A percentile compares a stretch with the other conserved stretches of the same genome.
Conservation (phyloP, 805 yeast species). For the Starmerella bombi region DNA sequence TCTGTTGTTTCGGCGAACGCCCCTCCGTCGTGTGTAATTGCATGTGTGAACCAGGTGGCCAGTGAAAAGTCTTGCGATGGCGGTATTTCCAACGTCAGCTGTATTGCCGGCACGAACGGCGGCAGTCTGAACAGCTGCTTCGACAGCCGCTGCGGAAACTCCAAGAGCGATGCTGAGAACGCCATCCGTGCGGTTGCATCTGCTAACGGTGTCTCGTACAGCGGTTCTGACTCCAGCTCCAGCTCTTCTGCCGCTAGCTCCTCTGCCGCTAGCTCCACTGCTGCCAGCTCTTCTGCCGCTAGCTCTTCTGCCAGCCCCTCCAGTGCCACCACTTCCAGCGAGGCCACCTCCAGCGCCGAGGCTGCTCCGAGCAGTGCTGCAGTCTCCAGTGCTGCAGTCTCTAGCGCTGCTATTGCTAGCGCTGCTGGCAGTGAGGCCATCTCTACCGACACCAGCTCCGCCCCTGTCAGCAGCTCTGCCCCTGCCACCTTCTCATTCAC, state of each 20-base stretch:
- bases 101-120: constrained; percentile 50
- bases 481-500: background rate
- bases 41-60: constrained; percentile 67
- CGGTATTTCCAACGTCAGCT: constrained; percentile 48
- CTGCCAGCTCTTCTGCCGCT: constrained; percentile 8
- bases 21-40: constrained; percentile 86
- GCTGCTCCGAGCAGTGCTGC: constrained; percentile 2
- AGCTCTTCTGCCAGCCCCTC: constrained; percentile 7
- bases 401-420: background rate
- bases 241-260: constrained; percentile 7
- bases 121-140: constrained; percentile 48
- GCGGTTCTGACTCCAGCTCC: constrained; percentile 5
- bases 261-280: constrained; percentile 3
- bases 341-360: constrained; percentile 7
- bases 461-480: background rate
- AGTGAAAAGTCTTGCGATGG: constrained; percentile 21
- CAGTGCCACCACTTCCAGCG: constrained; percentile 7
- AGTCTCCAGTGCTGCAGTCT: background rate
- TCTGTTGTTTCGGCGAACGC: constrained; percentile 34
- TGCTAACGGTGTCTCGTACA: constrained; percentile 10
- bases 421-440: background rate
- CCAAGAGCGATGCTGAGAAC: constrained; percentile 44
- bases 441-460: background rate
- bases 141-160: constrained; percentile 54
- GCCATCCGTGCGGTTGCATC: constrained; percentile 35